Percentiles rank a stretch among this genome's conserved stretches.
These are phyloP conservation scores for Amorphotheca resinae DNA, from an alignment of 495 filamentous ascomycete species.

Conservation along the genomic window DNA sequence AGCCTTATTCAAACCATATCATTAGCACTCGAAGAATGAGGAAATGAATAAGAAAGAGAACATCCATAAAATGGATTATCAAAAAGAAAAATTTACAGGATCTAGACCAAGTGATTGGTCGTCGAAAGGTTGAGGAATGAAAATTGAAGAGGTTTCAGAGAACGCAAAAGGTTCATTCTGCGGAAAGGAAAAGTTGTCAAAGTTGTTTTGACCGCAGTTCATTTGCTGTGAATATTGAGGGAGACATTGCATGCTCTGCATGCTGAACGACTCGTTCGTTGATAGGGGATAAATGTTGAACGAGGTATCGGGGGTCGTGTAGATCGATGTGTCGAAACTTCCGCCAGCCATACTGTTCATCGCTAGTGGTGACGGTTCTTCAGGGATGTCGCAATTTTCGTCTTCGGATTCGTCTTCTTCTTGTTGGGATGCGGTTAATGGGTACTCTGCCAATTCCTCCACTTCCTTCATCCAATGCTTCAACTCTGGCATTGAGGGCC, in stretches of 20 bases:
- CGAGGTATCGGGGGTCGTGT: neutral
- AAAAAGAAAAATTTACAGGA: slow-evolving; percentile 4
- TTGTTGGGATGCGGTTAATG: slow-evolving; percentile 3
- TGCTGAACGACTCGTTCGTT: slow-evolving; percentile 11
- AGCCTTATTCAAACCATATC: neutral
- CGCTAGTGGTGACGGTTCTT: slow-evolving; percentile 2
- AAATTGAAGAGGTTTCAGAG: neutral
- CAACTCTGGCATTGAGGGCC: slow-evolving; percentile 67
- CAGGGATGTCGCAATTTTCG: slow-evolving; percentile 3
- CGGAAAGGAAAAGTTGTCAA: slow-evolving; percentile 4
- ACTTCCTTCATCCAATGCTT: slow-evolving; percentile 76
- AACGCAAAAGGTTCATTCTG: slow-evolving; percentile 9
- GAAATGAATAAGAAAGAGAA: neutral
- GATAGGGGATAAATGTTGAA: slow-evolving; percentile 6
- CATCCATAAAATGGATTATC: slow-evolving; percentile 1
- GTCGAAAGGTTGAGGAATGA: neutral
- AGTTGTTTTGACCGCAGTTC: slow-evolving; percentile 6
- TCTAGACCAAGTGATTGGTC: slow-evolving; percentile 4
- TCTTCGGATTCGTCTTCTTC: slow-evolving; percentile 14
- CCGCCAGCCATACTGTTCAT: neutral
- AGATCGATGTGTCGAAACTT: slow-evolving; percentile 3
- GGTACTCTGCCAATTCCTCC: slow-evolving; percentile 21
- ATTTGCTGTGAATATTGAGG: slow-evolving; percentile 6
- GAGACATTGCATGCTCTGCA: slow-evolving; percentile 11
- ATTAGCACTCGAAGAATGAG: neutral